Evolutionary conservation across 768 basidiomycete species (phyloP), one percentile per base, ranked within the genome.

Genomic region (Scleroderma citrinum): DNA sequence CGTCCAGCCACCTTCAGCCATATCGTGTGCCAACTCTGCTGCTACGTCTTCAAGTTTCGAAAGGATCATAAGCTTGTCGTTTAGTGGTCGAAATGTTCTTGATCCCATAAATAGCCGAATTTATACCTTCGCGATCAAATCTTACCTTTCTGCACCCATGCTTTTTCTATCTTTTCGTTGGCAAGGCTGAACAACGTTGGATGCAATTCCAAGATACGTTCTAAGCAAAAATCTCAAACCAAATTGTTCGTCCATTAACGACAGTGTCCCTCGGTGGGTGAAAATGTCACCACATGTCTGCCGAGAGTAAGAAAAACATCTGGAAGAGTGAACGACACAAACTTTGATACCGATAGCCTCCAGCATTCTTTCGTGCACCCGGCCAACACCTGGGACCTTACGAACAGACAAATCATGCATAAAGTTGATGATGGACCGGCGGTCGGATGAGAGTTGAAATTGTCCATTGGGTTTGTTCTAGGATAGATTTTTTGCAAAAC

Each of bases 381-480:
- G 74, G 1, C 95, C 95, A 51, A 97, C 82, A 0, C 93, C 93
- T 2, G 87, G 91, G 14, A 96, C 77, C 62, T 87, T 91, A 38
- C 91, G 83, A 38, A 96, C 90, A 0, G 92, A 77, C 14, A 97
- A 76, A 42, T 84, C 80, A 19, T 69, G 72, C 85, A 92, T 92
- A 63, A 96, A 97, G 1, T 69, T 67, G 42, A 76, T 76, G 56
- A 97, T 85, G 7, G 75, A 69, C 24, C 78, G 60, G 2, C 75
- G 64, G 23, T 85, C 77, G 57, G 86, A 90, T 2, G 80, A 68
- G 20, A 96, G 77, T 56, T 78, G 76, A 55, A 81, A 97, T 65
- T 96, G 93, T 12, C 92, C 93, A 59, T 95, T 90, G 2, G 93
- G 94, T 68, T 97, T 97, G 65, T 97, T 95, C 84, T 89, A 32